phyloP scores from a whole-genome alignment of 192 early-diverging fungal genomes.

The Chytriomyces hyalinus region DNA sequence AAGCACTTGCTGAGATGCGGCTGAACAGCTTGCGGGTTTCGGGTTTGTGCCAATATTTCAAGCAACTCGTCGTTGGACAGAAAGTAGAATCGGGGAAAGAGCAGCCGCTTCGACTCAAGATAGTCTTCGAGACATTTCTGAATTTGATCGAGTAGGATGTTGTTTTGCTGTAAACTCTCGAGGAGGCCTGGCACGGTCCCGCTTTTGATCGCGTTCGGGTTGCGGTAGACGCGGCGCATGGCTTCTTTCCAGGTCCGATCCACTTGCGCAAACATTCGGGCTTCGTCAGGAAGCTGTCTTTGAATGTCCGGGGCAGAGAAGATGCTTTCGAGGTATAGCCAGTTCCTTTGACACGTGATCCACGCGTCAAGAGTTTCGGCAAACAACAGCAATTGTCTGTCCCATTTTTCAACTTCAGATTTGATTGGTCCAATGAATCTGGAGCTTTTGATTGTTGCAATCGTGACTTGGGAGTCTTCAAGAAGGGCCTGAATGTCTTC shows the following conservation, averaged over 20 bases:
- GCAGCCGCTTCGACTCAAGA: conserved; percentile 62
- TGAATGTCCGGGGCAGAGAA: conserved; percentile 70
- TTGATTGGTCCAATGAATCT: conserved; percentile 67
- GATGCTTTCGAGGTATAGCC: conserved; percentile 66
- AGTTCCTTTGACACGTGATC: conserved; percentile 65
- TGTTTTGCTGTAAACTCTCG: conserved; percentile 66
- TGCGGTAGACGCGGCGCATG: conserved; percentile 62
- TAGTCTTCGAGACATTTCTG: conserved; percentile 71
- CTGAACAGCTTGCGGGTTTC: conserved; percentile 68
- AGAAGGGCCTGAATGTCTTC: conserved; percentile 67
- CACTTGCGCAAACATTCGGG: conserved; percentile 65
- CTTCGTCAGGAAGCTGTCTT: conserved; percentile 68
- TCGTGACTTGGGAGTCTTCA: conserved; percentile 66
- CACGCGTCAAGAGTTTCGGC: conserved; percentile 65
- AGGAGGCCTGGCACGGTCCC: conserved; percentile 63
- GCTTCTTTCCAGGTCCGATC: conserved; percentile 68
- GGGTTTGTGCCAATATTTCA: conserved; percentile 66
- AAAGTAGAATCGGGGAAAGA: conserved; percentile 70
- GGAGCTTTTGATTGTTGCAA: conserved; percentile 64
- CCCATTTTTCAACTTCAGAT: conserved; percentile 64
- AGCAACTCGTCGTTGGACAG: conserved; percentile 70
- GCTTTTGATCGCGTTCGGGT: conserved; percentile 69
- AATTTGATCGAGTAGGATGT: conserved; percentile 63
- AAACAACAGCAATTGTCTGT: conserved; percentile 61
- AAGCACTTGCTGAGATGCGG: conserved; percentile 69